Evolutionary conservation across 225 moss, liverwort and hornwort genomes (phyloP), one percentile per base, ranked within the genome.

Genomic region (Physcomitrium patens): DNA sequence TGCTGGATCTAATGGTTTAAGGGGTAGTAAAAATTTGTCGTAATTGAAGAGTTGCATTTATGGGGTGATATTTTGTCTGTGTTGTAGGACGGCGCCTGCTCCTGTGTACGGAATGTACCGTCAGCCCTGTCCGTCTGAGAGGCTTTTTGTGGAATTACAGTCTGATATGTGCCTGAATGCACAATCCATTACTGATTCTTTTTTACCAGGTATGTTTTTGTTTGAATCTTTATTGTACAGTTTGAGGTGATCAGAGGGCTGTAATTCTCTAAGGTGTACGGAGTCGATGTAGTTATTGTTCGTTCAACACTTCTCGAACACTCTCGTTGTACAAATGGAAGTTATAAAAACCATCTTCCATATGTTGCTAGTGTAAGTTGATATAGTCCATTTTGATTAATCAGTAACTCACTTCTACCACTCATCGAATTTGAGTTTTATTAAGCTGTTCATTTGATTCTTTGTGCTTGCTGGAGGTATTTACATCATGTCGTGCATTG

Each of bases 31-130:
- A 47, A 48, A 48, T 49, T 9, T 67, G 41, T 48, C 22, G 15
- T 43, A 59, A 46, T 27, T 56, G 65, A 65, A 59, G 24, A 18
- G 57, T 46, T 37, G 5, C 49, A 71, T 57, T 80, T 24, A 76
- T 45, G 12, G 74, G 20, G 59, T 66, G 16, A 66, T 76, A 53
- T 52, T 17, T 11, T 80, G 47, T 76, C 28, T 79, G 54, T 79
- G 74, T 74, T 69, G 79, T 69, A 79, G 79, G 74, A 74, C 23
- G 52, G 50, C 10, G 43, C 37, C 61, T 49, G 15, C 15, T 62
- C 9, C 27, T 56, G 1, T 55, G 15, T 49, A 47, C 14, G 22
- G 58, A 28, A 53, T 20, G 22, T 66, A 58, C 15, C 59, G 52
- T 44, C 23, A 68, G 24, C 18, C 43, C 23, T 48, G 68, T 66